These are phyloP conservation scores for Amaranthus hypochondriacus DNA, from an alignment of 148 eudicot species.

Conservation along the genomic window DNA sequence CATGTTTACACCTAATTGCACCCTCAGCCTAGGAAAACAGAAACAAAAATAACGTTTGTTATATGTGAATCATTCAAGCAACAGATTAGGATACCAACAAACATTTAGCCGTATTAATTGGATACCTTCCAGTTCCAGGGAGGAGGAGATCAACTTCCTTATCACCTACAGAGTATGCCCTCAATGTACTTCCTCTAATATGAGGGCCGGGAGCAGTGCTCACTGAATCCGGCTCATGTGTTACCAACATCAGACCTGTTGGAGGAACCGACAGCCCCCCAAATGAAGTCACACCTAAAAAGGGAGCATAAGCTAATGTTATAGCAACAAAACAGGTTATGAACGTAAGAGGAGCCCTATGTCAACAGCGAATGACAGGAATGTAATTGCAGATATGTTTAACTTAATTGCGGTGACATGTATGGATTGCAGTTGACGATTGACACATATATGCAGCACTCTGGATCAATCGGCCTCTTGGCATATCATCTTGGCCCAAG, in stretches of 20 bases:
- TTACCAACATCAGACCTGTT: slow-evolving; percentile 72
- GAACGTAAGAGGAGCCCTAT: too few relatives aligned
- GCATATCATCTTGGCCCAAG: too few relatives aligned
- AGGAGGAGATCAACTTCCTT: slow-evolving; percentile 89
- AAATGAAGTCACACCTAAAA: slow-evolving; percentile 37
- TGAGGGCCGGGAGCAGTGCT: slow-evolving; percentile 83
- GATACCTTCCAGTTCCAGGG: slow-evolving; percentile 95
- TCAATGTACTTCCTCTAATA: slow-evolving; percentile 72
- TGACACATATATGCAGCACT: too few relatives aligned
- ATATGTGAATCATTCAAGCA: not conserved
- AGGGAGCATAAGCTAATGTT: slow-evolving; percentile 6
- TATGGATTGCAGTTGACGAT: too few relatives aligned
- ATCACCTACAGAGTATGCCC: slow-evolving; percentile 74
- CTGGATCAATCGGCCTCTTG: too few relatives aligned
- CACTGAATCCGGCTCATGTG: slow-evolving; percentile 77
- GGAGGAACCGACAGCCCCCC: slow-evolving; percentile 64
- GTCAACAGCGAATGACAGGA: too few relatives aligned
- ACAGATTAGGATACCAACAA: not conserved
- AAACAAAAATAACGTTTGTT: not conserved
- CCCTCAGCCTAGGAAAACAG: slow-evolving; percentile 53
- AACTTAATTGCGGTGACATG: too few relatives aligned
- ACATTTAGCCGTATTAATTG: not conserved
- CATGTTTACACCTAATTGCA: slow-evolving; percentile 96
- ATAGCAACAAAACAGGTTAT: not conserved
- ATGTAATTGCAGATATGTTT: too few relatives aligned